phyloP scores from a whole-genome alignment of 2,329 filamentous ascomycete genomes.

The Pseudogymnoascus pannorum region DNA sequence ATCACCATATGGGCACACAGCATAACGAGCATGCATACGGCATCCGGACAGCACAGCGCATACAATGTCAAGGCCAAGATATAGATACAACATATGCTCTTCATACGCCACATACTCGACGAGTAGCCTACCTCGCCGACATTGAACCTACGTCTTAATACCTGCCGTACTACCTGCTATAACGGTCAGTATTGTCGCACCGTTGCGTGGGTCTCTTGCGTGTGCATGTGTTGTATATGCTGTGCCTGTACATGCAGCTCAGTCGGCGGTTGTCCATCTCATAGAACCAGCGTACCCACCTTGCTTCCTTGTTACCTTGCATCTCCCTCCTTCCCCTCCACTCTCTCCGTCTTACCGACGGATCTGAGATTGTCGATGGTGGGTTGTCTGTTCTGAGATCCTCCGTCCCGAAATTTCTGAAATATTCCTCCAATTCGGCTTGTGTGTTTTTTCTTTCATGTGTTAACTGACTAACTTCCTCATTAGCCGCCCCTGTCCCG shows the following conservation, averaged over 20 bases:
- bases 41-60: background rate
- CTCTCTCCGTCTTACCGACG: background rate
- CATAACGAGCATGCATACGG: background rate
- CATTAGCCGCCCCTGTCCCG: background rate
- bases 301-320: background rate
- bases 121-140: background rate
- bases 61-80: background rate
- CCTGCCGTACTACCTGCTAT: background rate
- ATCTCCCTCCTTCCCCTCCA: background rate
- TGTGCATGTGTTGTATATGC: slow-evolving; percentile 1
- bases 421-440: background rate
- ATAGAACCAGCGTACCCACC: background rate
- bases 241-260: background rate
- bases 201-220: slow-evolving; percentile 1
- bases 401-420: background rate
- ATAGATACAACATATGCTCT: background rate
- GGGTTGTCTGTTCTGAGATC: background rate
- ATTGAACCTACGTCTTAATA: background rate
- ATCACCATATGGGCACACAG: background rate
- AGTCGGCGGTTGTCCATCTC: background rate
- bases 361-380: background rate
- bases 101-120: background rate
- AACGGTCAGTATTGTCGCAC: background rate
- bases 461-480: background rate
- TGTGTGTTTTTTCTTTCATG: background rate